phyloP scores from a whole-genome alignment of 1,139 yeast genomes.

The Petasospora rhodanensis region DNA sequence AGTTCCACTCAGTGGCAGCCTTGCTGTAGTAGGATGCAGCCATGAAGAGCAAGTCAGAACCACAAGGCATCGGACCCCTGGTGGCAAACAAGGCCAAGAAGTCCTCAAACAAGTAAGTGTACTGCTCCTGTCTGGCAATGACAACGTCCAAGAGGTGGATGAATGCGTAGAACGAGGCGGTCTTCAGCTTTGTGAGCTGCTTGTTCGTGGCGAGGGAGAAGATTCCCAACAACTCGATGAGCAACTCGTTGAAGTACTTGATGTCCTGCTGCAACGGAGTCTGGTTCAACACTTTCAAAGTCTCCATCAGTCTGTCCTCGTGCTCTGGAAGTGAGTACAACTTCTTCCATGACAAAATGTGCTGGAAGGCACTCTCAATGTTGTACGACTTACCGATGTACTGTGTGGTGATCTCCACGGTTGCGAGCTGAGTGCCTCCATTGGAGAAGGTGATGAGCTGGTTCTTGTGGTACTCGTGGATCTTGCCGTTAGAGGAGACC shows the following conservation, averaged over 20 bases:
- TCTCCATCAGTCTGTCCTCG: slow-evolving; percentile 30
- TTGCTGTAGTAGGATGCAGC: slow-evolving; percentile 44
- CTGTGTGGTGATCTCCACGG: slow-evolving; percentile 54
- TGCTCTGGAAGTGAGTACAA: slow-evolving; percentile 28
- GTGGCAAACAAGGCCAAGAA: slow-evolving; percentile 31
- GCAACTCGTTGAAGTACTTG: slow-evolving; percentile 51
- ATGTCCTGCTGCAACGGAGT: slow-evolving; percentile 38
- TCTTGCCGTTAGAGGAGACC: slow-evolving; percentile 28
- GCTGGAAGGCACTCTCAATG: slow-evolving; percentile 53
- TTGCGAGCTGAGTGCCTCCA: slow-evolving; percentile 38
- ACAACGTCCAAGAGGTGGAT: slow-evolving; percentile 58
- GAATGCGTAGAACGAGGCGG: slow-evolving; percentile 46
- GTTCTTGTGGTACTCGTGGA: slow-evolving; percentile 32
- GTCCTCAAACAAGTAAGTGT: slow-evolving; percentile 49
- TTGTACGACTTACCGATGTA: slow-evolving; percentile 71
- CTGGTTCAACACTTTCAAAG: slow-evolving; percentile 44
- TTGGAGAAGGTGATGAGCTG: slow-evolving; percentile 25
- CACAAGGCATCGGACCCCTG: slow-evolving; percentile 38
- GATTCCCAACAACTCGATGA: slow-evolving; percentile 42
- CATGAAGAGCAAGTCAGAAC: slow-evolving; percentile 44
- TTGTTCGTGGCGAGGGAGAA: slow-evolving; percentile 25
- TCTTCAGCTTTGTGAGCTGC: slow-evolving; percentile 23
- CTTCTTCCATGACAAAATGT: slow-evolving; percentile 52
- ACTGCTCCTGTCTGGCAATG: slow-evolving; percentile 65
- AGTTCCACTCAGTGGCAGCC: slow-evolving; percentile 55